phyloP scores from a whole-genome alignment of 345 rosid genomes.

The Abelmoschus esculentus region DNA sequence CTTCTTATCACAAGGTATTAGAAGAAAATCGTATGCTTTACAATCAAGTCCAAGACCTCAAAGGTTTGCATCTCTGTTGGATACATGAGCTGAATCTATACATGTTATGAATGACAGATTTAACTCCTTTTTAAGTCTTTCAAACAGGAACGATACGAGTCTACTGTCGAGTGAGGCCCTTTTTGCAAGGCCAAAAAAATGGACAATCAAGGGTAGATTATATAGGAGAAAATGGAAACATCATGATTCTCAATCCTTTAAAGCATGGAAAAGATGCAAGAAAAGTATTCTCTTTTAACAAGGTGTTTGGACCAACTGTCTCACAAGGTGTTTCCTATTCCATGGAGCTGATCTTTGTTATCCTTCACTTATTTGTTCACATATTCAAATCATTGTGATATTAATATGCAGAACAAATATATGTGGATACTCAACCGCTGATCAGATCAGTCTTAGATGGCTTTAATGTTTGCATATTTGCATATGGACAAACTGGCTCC shows the following conservation, averaged over 20 bases:
- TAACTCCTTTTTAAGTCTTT: background rate
- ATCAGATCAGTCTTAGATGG: slow-evolving; percentile 91
- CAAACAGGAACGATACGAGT: slow-evolving; percentile 76
- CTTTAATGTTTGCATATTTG: slow-evolving; percentile 88
- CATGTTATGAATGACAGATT: background rate
- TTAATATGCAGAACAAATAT: slow-evolving; percentile 78
- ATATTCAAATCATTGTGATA: slow-evolving; percentile 19
- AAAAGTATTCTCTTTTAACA: slow-evolving; percentile 76
- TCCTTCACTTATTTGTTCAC: background rate
- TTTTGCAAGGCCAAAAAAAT: slow-evolving; percentile 54
- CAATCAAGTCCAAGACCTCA: slow-evolving; percentile 97
- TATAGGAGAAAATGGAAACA: slow-evolving; percentile 89
- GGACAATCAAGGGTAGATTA: slow-evolving; percentile 72
- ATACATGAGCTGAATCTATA: background rate
- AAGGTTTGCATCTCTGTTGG: slow-evolving; percentile 37
- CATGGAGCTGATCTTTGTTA: background rate
- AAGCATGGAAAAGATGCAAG: slow-evolving; percentile 88
- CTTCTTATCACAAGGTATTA: slow-evolving; percentile 71
- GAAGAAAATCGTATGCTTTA: slow-evolving; percentile 88
- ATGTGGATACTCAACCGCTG: slow-evolving; percentile 68
- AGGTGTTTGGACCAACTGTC: slow-evolving; percentile 67
- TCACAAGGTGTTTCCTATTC: slow-evolving; percentile 53
- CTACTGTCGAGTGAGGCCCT: slow-evolving; percentile 85
- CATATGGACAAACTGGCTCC: slow-evolving; percentile 98
- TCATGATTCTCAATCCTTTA: slow-evolving; percentile 79